Base-by-base conservation (phyloP, 768 basidiomycete genomes). In the Suillus cothurnatus region DNA sequence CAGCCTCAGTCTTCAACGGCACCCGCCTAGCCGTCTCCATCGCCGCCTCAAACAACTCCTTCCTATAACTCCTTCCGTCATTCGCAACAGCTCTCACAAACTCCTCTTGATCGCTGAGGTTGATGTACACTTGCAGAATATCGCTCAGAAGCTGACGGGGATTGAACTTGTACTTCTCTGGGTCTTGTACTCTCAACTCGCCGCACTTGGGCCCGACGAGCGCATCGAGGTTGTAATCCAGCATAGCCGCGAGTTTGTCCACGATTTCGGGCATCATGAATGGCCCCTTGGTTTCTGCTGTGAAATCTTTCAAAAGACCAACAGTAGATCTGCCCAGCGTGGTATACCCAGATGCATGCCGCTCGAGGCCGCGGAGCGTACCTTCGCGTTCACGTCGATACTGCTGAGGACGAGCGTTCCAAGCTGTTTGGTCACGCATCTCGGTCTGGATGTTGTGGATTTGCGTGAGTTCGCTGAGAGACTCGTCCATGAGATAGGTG, bases 201-300 rank as follows among this genome's bases (percentile, higher is more conserved):
- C 90, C 87, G 78, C 90, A 96, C 68, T 86, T 88, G 6, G 96
- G 95, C 0, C 97, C 97, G 53, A 89, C 93, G 28, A 99, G 87
- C 2, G 89, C 90, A 58, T 90, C 88, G 23, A 99, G 82, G 72
- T 99, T 98, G 79, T 95, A 95, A 74, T 97, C 93, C 71, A 99
- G 78, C 93, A 97, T 98, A 1, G 96, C 96, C 4, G 97, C 97
- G 19, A 99, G 84, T 41, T 92, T 87, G 75, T 96, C 91, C 61
- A 99, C 93, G 56, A 99, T 98, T 78, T 99, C 97, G 9, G 93
- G 91, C 78, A 94, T 91, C 87, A 97, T 92, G 78, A 98, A 99
- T 0, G 97, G 96, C 32, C 82, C 86, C 74, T 92, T 94, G 0
- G 94, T 93, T 74, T 97, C 92, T 0, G 90, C 92, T 1, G 97